phyloP scores from a whole-genome alignment of 2,329 filamentous ascomycete genomes.

The Amylocarpus encephaloides region DNA sequence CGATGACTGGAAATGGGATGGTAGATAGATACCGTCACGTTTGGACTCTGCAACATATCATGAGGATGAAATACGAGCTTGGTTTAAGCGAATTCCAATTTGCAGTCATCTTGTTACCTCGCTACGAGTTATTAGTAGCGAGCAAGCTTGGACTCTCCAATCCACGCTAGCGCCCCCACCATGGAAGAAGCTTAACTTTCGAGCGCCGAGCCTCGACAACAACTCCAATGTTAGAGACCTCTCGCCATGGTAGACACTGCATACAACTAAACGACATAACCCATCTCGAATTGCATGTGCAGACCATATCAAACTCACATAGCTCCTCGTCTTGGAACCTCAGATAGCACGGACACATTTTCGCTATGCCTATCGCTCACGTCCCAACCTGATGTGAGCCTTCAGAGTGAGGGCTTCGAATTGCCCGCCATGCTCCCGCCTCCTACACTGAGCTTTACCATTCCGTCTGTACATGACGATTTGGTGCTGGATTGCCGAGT shows the following conservation, averaged over 20 bases:
- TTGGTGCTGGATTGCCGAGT: conserved; percentile 72
- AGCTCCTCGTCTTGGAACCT: too few species aligned
- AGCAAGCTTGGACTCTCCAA: too few species aligned
- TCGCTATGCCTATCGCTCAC: background rate
- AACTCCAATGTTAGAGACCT: background rate
- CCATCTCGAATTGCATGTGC: too few species aligned
- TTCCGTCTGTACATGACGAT: conserved; percentile 80
- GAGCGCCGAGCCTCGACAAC: background rate
- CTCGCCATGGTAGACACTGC: too few species aligned
- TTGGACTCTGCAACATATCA: background rate
- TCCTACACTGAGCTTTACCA: conserved; percentile 60
- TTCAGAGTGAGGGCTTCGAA: conserved; percentile 9
- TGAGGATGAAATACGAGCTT: too few species aligned
- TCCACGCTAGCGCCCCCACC: too few species aligned
- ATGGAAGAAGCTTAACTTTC: too few species aligned
- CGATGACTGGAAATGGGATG: background rate
- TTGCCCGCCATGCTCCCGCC: conserved; percentile 44
- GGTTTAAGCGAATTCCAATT: background rate
- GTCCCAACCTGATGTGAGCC: conserved; percentile 15
- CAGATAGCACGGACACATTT: too few species aligned
- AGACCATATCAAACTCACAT: too few species aligned
- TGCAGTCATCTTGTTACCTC: background rate
- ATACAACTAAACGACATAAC: too few species aligned
- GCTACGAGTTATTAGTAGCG: too few species aligned
- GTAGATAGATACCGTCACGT: background rate